Percentiles rank a stretch among this genome's conserved stretches.
These are phyloP conservation scores for Sphagnum magellanicum DNA, from an alignment of 228 moss, liverwort and hornwort species.

Conservation along the genomic window DNA sequence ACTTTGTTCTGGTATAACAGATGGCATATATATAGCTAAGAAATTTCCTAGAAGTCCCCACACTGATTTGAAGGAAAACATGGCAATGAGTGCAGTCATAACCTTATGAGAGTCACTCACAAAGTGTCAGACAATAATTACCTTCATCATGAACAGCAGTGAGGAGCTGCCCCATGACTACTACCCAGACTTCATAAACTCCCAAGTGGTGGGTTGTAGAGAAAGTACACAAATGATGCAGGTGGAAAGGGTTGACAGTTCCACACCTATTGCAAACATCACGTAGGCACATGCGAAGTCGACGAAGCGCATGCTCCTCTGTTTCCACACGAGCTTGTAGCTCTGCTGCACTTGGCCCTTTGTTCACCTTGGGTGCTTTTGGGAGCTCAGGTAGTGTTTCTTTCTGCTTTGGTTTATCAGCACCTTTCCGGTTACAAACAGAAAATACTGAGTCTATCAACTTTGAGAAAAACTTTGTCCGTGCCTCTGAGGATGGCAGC, in stretches of 20 bases:
- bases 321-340: conserved; percentile 57
- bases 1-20: no score
- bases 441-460: conserved; percentile 46
- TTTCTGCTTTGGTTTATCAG: conserved; percentile 37
- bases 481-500: conserved; percentile 39
- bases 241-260: neutral
- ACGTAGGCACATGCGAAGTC: conserved; percentile 74
- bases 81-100: no score
- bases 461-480: conserved; percentile 51
- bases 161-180: no score
- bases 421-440: conserved; percentile 15
- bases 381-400: conserved; percentile 64
- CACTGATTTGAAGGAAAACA: no score
- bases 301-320: conserved; percentile 67
- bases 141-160: no score
- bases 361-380: conserved; percentile 68
- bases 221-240: no score
- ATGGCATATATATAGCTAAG: no score
- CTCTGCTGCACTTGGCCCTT: conserved; percentile 71
- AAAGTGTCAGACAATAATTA: no score
- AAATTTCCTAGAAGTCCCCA: no score
- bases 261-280: conserved; percentile 69
- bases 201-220: no score
- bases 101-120: no score
- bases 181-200: no score